Percentiles rank a stretch among this genome's conserved stretches.
Conservation (phyloP, 2,329 filamentous ascomycete genomes). For the Colletotrichum agaves region DNA sequence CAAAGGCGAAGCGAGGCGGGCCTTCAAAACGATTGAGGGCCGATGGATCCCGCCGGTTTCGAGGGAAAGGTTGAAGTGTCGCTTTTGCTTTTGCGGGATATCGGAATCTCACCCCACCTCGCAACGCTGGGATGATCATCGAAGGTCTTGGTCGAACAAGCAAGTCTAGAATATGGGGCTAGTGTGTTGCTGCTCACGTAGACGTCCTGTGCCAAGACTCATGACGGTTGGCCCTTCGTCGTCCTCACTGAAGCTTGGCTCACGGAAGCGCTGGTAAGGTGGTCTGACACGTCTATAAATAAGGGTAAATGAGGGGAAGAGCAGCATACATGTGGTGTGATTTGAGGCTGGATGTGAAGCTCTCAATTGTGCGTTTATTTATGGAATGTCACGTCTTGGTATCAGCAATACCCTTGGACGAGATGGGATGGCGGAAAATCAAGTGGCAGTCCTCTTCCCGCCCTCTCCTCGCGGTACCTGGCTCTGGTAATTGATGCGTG, state of each 20-base stretch:
- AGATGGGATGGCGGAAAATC: constrained; percentile 4
- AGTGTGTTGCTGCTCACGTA: not conserved
- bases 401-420: not conserved
- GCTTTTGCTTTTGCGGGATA: constrained; percentile 6
- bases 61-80: not conserved
- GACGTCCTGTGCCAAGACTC: not conserved
- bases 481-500: not conserved
- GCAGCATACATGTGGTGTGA: not conserved
- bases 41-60: not conserved
- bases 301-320: not conserved
- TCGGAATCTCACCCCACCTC: not conserved
- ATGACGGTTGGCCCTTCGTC: not conserved
- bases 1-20: not conserved
- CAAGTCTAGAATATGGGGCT: not conserved
- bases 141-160: constrained; percentile 7
- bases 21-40: not conserved
- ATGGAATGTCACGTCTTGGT: constrained; percentile 5
- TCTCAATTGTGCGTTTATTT: constrained; percentile 8
- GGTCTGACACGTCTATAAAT: constrained; percentile 14
- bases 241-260: not conserved
- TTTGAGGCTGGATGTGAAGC: not conserved
- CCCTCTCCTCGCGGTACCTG: no score
- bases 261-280: not conserved
- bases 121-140: not conserved
- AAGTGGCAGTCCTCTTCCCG: not conserved